phyloP scores from a whole-genome alignment of 169 alveolate species.

The Amoebophrya sp. region DNA sequence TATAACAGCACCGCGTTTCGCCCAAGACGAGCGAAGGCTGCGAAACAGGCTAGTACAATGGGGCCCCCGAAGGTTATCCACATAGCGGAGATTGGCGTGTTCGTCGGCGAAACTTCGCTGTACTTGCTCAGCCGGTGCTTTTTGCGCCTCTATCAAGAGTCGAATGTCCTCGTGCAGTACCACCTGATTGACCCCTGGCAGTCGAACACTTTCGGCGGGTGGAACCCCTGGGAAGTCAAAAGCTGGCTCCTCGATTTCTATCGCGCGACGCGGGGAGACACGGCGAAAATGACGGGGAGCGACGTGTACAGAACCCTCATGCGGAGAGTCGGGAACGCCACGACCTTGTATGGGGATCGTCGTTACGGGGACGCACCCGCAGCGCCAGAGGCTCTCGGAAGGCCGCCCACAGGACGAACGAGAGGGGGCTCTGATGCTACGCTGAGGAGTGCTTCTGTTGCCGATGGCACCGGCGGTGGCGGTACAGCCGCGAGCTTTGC shows the following conservation, averaged over 20 bases:
- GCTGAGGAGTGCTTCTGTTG: no score
- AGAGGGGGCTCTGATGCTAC: no score
- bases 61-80: no score
- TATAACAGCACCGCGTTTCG: no score
- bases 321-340: not conserved
- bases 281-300: not conserved
- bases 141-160: not conserved
- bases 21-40: no score
- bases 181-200: not conserved
- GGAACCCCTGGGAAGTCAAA: not conserved
- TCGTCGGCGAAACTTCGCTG: slow-evolving; percentile 15
- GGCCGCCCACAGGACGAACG: no score
- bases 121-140: not conserved
- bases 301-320: not conserved
- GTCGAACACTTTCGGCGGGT: not conserved
- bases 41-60: no score
- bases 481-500: not conserved
- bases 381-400: no score
- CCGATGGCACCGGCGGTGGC: not conserved
- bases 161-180: not conserved
- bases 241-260: not conserved
- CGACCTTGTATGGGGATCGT: not conserved
- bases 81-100: not conserved
- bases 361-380: no score
- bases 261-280: no score